Conservation (phyloP, 2,329 filamentous ascomycete species). For the Graphilbum sp. region DNA sequence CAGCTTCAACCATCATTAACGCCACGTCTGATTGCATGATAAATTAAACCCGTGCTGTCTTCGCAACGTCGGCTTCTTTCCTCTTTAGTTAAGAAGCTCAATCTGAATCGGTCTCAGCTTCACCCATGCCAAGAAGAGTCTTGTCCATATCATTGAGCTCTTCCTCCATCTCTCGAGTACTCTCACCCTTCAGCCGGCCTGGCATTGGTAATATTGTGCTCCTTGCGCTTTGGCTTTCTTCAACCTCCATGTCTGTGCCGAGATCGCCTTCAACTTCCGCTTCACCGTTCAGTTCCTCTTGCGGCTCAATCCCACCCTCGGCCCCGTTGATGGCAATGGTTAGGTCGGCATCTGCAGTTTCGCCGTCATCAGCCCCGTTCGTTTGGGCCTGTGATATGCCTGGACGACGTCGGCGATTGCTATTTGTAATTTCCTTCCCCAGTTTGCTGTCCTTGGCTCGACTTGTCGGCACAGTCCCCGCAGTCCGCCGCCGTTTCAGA, state of each 20-base stretch:
- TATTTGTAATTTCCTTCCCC: background rate
- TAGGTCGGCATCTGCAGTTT: background rate
- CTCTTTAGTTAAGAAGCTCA: no score
- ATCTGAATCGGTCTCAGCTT: constrained; percentile 18
- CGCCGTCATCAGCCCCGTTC: background rate
- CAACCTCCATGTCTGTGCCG: background rate
- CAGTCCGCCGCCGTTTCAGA: background rate
- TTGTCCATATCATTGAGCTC: constrained; percentile 23
- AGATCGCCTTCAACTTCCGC: background rate
- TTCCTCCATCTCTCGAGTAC: constrained; percentile 22
- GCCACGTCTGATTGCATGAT: no score
- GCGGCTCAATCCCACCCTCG: background rate
- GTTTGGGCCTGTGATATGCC: no score
- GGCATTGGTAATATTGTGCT: constrained; percentile 1
- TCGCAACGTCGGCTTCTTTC: no score
- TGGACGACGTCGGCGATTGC: background rate
- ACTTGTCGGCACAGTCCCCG: background rate
- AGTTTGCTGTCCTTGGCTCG: no score
- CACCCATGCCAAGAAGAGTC: constrained; percentile 18
- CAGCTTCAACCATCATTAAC: no score
- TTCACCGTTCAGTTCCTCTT: background rate
- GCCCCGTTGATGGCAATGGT: background rate
- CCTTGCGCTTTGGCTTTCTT: background rate
- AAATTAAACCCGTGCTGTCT: no score
- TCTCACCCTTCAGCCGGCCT: background rate